Evolutionary conservation across 495 filamentous ascomycete species (phyloP), one percentile per base, ranked within the genome.

Genomic region (Hypoxylon fragiforme): DNA sequence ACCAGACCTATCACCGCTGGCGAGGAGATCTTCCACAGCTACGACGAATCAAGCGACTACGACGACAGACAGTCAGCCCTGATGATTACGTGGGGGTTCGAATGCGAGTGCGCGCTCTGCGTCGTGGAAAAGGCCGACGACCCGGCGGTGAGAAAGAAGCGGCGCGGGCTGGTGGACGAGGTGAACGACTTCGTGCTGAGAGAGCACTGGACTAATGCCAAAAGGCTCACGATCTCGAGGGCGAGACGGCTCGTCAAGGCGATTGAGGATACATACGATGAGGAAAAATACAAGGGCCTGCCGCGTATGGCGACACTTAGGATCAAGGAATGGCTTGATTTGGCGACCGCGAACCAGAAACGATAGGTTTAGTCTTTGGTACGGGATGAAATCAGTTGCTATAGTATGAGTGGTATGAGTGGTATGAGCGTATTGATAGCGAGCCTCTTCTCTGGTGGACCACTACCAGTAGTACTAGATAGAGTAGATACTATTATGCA

Each of bases 101-200:
- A 67, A 15, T 81, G 76, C 52, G 37, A 50, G n/a, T 80, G 77
- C 35, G 26, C 35, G 14, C 56, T 75, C 3, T 81, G 77, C 41
- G 19, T 46, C 5, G 63, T 65, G 4, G 44, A 62, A 12, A 62
- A 64, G 57, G 46, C 54, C 2, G 70, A 74, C 37, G 53, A 54
- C n/a, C 39, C 53, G 14, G 49, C 39, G 11, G 14, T 66, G 49
- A 54, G 70, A 39, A 60, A 62, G 45, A 69, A 62, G 66, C 60
- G 70, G 9, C 28, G 38, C 16, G 62, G 66, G 35, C 54, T 70
- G 8, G 55, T 43, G 7, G 53, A 45, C 18, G 66, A 73, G 52
- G 70, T 60, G 11, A 55, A 66, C 50, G 50, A 26, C 12, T 68
- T 69, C 15, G 51, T 67, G 8, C 50, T 51, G 26, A 65, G 40